Percentiles rank a stretch among this genome's conserved stretches.
Evolutionary conservation across 164 flowering plant species (phyloP).

Genomic region (Warburgia ugandensis): DNA sequence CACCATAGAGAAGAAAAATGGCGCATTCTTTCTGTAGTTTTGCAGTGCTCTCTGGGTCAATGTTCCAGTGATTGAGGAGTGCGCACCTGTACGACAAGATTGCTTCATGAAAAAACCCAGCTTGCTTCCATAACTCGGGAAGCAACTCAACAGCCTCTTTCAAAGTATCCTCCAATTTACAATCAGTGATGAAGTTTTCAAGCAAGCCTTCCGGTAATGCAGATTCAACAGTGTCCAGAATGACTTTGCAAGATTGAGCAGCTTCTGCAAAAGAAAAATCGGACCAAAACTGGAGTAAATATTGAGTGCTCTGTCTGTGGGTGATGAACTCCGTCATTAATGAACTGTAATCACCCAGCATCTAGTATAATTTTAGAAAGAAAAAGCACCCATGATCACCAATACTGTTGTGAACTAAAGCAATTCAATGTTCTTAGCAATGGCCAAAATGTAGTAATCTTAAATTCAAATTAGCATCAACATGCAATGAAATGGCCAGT

Average conservation of each 20-base stretch:
- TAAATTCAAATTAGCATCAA: too few species aligned
- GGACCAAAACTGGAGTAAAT: conserved; percentile 18
- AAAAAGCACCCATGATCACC: too few species aligned
- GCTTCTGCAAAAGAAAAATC: conserved; percentile 65
- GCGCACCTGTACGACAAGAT: conserved; percentile 68
- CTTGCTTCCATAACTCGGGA: conserved; percentile 78
- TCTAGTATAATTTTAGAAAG: too few species aligned
- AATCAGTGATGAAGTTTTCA: conserved; percentile 45
- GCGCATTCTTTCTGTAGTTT: conserved; percentile 82
- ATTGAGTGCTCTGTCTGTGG: too few species aligned
- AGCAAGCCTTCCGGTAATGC: conserved; percentile 77
- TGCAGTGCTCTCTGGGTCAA: conserved; percentile 53
- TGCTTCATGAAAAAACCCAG: conserved; percentile 50
- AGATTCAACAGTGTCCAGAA: conserved; percentile 79
- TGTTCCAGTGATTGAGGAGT: conserved; percentile 74
- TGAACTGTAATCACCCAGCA: too few species aligned
- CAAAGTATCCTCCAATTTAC: conserved; percentile 68
- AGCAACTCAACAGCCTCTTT: conserved; percentile 77
- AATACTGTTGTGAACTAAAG: too few species aligned
- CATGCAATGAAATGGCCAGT: too few species aligned
- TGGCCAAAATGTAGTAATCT: too few species aligned
- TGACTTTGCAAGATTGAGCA: conserved; percentile 75
- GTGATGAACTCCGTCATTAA: too few species aligned
- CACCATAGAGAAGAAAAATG: conserved; percentile 74
- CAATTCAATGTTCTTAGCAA: too few species aligned